These are phyloP conservation scores for Prunus mira DNA, from an alignment of 306 rosid genomes.

Conservation along the genomic window DNA sequence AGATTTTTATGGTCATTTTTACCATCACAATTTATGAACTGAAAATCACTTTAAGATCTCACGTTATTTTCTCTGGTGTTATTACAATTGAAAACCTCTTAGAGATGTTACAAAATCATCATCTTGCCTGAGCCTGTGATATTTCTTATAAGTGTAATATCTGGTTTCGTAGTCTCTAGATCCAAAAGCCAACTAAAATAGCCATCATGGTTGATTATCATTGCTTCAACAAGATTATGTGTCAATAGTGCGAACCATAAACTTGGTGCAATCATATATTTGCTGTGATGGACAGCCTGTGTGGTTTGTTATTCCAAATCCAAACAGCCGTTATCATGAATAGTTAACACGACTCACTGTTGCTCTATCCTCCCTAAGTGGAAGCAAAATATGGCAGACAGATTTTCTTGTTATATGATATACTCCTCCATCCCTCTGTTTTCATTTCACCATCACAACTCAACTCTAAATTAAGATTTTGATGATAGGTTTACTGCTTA, in stretches of 20 bases:
- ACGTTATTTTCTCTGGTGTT: not conserved
- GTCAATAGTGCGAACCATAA: not conserved
- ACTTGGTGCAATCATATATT: not conserved
- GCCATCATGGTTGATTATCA: not conserved
- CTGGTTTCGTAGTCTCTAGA: not conserved
- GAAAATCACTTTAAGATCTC: not conserved
- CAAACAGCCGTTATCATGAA: not conserved
- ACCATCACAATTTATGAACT: not conserved
- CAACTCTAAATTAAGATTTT: constrained; percentile 21
- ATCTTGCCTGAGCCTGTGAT: not conserved
- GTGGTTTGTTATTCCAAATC: not conserved
- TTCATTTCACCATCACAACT: not conserved
- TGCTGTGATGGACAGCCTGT: not conserved
- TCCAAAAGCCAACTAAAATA: not conserved
- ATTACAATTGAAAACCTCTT: not conserved
- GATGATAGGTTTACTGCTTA: constrained; percentile 22
- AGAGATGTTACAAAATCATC: not conserved
- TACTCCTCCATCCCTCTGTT: not conserved
- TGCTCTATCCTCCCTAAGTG: not conserved
- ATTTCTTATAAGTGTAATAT: not conserved
- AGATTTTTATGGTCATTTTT: not conserved
- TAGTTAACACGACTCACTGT: not conserved
- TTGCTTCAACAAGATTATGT: constrained; percentile 15
- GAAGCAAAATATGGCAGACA: not conserved
- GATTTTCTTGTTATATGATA: not conserved